These are phyloP conservation scores for Oryza coarctata DNA, from an alignment of 176 grass and related monocot genomes.

Conservation along the genomic window DNA sequence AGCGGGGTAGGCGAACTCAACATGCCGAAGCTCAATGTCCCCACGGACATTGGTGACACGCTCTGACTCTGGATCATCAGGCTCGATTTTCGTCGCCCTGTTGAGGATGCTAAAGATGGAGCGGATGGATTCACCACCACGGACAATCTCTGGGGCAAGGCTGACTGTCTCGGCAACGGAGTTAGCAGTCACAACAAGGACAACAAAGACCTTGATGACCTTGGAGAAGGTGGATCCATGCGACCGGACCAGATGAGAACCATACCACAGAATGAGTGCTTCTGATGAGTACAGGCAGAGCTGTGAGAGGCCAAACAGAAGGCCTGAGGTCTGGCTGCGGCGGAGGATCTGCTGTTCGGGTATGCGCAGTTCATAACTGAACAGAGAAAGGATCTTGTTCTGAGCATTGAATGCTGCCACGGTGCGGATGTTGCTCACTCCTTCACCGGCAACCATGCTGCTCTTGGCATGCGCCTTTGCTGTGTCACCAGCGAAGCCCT, in stretches of 20 bases:
- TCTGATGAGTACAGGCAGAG: constrained; percentile 84
- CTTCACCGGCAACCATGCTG: constrained; percentile 92
- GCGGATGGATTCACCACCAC: constrained; percentile 81
- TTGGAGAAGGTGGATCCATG: constrained; percentile 90
- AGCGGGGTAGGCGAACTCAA: constrained; percentile 76
- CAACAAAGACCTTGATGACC: constrained; percentile 98
- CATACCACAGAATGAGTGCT: constrained; percentile 94
- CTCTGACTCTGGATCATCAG: constrained; percentile 83
- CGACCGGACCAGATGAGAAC: constrained; percentile 70
- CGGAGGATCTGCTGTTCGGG: constrained; percentile 73
- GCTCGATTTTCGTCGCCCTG: constrained; percentile 70
- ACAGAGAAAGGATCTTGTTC: constrained; percentile 73
- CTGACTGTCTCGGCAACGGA: constrained; percentile 89
- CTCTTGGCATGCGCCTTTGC: constrained; percentile 94
- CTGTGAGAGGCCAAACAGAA: constrained; percentile 88
- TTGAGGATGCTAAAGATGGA: constrained; percentile 88
- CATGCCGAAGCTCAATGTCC: constrained; percentile 87
- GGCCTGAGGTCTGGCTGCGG: constrained; percentile 86
- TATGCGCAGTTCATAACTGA: constrained; percentile 68
- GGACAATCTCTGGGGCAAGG: constrained; percentile 85
- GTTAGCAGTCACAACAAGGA: constrained; percentile 94
- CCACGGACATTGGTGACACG: constrained; percentile 58
- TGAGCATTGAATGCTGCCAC: constrained; percentile 95
- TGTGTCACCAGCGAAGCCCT: constrained; percentile 93
- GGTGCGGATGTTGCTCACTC: constrained; percentile 91